Percentiles rank a stretch among this genome's conserved stretches.
Conservation (phyloP, 1,284 basidiomycete genomes). For the Leccinum fuscescens region DNA sequence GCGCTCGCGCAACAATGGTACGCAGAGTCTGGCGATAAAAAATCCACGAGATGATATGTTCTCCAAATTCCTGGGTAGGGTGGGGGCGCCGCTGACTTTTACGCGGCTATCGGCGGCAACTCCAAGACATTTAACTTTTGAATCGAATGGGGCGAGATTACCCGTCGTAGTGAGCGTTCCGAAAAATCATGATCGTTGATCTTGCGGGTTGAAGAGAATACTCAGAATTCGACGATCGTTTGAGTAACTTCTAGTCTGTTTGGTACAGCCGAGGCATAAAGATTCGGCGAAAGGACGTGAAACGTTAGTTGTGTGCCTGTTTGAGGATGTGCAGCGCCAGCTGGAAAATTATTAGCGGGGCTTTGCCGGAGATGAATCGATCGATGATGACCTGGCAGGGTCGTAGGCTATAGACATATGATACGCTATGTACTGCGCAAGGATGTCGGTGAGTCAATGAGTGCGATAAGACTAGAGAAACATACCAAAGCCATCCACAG, state of each 20-base stretch:
- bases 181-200: background rate
- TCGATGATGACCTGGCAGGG: background rate
- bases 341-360: background rate
- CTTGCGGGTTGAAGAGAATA: background rate
- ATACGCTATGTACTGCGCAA: background rate
- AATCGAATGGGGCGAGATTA: background rate
- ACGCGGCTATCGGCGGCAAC: background rate
- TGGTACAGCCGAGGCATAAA: background rate
- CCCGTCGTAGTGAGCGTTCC: background rate
- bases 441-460: background rate
- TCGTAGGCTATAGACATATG: background rate
- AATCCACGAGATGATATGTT: background rate
- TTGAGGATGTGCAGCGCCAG: background rate
- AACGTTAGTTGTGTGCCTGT: background rate
- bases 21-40: no score
- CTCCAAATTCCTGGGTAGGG: background rate
- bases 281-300: background rate
- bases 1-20: no score
- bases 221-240: background rate
- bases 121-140: background rate
- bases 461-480: background rate
- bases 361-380: background rate
- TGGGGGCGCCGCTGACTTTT: background rate
- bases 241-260: background rate
- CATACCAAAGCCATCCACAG: background rate